These are phyloP conservation scores for Rhynchosporium graminicola DNA, from an alignment of 2,329 filamentous ascomycete genomes.

Conservation along the genomic window DNA sequence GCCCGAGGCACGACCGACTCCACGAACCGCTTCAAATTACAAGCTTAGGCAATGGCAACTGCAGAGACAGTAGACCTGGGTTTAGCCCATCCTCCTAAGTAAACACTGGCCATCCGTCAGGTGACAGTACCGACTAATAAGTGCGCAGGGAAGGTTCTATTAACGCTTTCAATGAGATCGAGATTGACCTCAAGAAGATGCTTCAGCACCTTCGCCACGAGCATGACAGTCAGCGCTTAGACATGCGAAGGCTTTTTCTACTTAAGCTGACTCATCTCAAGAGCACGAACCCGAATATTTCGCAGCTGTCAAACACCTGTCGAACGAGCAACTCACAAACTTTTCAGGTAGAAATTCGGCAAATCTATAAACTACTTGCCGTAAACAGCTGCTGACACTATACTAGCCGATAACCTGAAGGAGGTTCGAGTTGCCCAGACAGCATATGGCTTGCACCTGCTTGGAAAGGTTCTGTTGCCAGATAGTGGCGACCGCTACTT, in stretches of 20 bases:
- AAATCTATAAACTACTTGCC: neutral
- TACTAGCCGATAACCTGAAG: slow-evolving; percentile 44
- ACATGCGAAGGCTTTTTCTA: neutral
- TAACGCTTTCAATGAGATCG: slow-evolving; percentile 50
- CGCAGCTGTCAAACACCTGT: slow-evolving; percentile 45
- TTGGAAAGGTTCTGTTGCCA: slow-evolving; percentile 52
- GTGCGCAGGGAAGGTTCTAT: slow-evolving; percentile 50
- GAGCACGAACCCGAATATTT: slow-evolving; percentile 59
- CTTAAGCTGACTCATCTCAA: slow-evolving; percentile 28
- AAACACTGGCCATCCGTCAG: slow-evolving; percentile 8
- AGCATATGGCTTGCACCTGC: slow-evolving; percentile 48
- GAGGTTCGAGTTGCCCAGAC: slow-evolving; percentile 48
- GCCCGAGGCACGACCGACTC: neutral
- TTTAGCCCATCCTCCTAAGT: slow-evolving; percentile 44
- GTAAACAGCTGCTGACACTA: slow-evolving; percentile 36
- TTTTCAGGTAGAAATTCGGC: slow-evolving; percentile 37
- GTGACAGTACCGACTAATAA: neutral
- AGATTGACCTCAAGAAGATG: slow-evolving; percentile 52
- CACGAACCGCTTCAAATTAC: slow-evolving; percentile 10
- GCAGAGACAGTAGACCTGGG: slow-evolving; percentile 55
- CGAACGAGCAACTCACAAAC: slow-evolving; percentile 37
- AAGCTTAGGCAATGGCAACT: slow-evolving; percentile 34
- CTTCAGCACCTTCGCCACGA: slow-evolving; percentile 52
- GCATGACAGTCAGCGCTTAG: slow-evolving; percentile 44
- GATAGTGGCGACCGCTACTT: slow-evolving; percentile 44